Percentiles rank a stretch among this genome's conserved stretches.
Evolutionary conservation across 2,329 filamentous ascomycete species (phyloP).

Genomic region (Cladosporium sphaerospermum): DNA sequence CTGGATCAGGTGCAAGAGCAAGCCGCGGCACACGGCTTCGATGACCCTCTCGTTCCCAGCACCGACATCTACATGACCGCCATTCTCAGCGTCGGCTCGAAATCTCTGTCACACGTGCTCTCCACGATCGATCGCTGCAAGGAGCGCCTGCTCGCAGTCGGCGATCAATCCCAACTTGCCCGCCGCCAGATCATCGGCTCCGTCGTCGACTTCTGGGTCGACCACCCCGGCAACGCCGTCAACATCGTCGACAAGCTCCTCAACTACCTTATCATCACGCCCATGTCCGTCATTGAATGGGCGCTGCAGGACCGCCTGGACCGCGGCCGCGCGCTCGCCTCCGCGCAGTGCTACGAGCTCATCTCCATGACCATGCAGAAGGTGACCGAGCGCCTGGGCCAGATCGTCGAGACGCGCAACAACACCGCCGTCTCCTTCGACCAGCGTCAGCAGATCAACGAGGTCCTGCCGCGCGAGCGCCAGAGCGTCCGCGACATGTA

Average conservation of each 20-base stretch:
- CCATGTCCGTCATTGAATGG: slow-evolving; percentile 82
- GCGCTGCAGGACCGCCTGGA: slow-evolving; percentile 63
- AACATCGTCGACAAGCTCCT: slow-evolving; percentile 94
- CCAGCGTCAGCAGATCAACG: slow-evolving; percentile 55
- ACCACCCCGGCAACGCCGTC: slow-evolving; percentile 85
- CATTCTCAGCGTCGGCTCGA: slow-evolving; percentile 88
- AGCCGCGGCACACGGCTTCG: slow-evolving; percentile 60
- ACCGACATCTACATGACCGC: slow-evolving; percentile 92
- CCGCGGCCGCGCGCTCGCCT: slow-evolving; percentile 52
- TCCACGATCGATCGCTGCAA: slow-evolving; percentile 95
- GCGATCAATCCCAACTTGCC: slow-evolving; percentile 65
- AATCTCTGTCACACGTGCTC: slow-evolving; percentile 91
- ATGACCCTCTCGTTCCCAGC: slow-evolving; percentile 73
- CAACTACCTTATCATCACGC: slow-evolving; percentile 92
- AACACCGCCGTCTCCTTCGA: slow-evolving; percentile 51
- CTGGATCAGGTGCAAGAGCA: slow-evolving; percentile 77
- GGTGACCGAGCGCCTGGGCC: slow-evolving; percentile 77
- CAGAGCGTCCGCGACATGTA: slow-evolving; percentile 74
- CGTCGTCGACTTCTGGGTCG: slow-evolving; percentile 87
- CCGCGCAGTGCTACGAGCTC: slow-evolving; percentile 80
- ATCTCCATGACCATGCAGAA: slow-evolving; percentile 83
- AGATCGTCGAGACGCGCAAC: slow-evolving; percentile 63
- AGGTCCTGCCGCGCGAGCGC: slow-evolving; percentile 63
- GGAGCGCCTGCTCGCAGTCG: slow-evolving; percentile 75
- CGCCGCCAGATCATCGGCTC: slow-evolving; percentile 83